Evolutionary conservation across 1,139 yeast species (phyloP), one percentile per base, ranked within the genome.

Genomic region (Taphrina flavorubra): DNA sequence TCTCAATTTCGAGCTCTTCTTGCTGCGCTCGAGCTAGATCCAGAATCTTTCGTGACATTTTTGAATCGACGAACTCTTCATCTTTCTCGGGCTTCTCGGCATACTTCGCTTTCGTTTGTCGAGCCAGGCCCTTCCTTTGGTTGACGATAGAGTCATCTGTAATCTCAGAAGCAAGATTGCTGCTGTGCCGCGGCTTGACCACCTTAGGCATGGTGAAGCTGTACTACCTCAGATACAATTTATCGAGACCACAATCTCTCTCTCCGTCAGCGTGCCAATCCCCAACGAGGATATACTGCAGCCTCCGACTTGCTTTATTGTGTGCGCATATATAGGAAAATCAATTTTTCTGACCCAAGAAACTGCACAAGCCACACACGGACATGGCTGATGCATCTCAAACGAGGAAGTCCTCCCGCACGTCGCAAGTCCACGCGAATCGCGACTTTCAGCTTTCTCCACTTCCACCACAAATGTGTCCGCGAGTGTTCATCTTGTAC

Each of bases 11-110:
- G 40, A 92, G 78, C 77, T 94, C 99, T 60, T 90, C 92, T 77
- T 92, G 97, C 79, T 94, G 99, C 75, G 89, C 94, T 74, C 85
- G 87, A 16, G 98, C 99, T 73, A 94, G 82, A 76, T 89, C 90
- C 72, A 94, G 82, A 78, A 94, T 92, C 80, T 86, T 91, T 78
- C 96, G 84, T 0, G 98, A 90, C 47, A 91, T 82, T 37, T 86
- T 82, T 20, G 97, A 90, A 80, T 92, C 97, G 60, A 94, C 83
- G 74, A 80, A 88, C 57, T 84, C 87, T 69, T 88, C 92, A 31
- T 81, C 86, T 40, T 80, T 81, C 16, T 81, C 82, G 44, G 65
- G 53, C 36, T 62, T 63, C 20, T 65, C 70, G 37, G 49, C 63
- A 18, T 36, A 47, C 46, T 69, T 69, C 25, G 51, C 68, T 59